phyloP scores from a whole-genome alignment of 768 basidiomycete species.

The Daedaleopsis sinensis region DNA sequence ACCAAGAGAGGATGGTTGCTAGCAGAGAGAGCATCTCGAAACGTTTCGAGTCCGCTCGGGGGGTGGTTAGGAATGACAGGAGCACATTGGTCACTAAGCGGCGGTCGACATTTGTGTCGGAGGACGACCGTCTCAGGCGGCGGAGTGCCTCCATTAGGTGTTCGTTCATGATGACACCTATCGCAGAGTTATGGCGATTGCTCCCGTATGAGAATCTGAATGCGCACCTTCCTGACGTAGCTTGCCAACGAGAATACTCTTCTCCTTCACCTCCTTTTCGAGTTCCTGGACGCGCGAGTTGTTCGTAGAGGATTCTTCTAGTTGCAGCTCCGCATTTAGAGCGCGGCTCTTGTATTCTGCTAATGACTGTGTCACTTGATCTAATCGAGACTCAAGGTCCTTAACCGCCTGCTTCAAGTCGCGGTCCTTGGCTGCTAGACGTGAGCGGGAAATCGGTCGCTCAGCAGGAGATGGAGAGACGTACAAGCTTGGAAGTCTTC shows the following conservation, averaged over 20 bases:
- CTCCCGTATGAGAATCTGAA: neutral
- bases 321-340: constrained; percentile 80
- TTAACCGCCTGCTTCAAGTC: constrained; percentile 85
- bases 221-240: constrained; percentile 87
- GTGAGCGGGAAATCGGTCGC: constrained; percentile 14
- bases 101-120: constrained; percentile 88
- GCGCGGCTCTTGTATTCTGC: constrained; percentile 93
- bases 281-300: constrained; percentile 69
- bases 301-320: constrained; percentile 74
- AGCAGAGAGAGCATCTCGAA: constrained; percentile 96
- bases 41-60: constrained; percentile 89
- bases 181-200: neutral
- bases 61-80: constrained; percentile 86
- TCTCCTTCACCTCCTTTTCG: constrained; percentile 93
- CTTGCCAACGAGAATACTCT: constrained; percentile 93
- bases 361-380: constrained; percentile 69
- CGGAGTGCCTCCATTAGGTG: constrained; percentile 98
- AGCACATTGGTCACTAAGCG: constrained; percentile 94
- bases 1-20: constrained; percentile 90
- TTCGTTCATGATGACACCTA: constrained; percentile 96
- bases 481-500: constrained; percentile 93
- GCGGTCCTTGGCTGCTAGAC: constrained; percentile 76
- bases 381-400: constrained; percentile 78
- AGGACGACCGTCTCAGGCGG: constrained; percentile 81
- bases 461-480: neutral